Evolutionary conservation across 331 rosid genomes (phyloP), one percentile per base, ranked within the genome.

Genomic region (Malus hybrid): DNA sequence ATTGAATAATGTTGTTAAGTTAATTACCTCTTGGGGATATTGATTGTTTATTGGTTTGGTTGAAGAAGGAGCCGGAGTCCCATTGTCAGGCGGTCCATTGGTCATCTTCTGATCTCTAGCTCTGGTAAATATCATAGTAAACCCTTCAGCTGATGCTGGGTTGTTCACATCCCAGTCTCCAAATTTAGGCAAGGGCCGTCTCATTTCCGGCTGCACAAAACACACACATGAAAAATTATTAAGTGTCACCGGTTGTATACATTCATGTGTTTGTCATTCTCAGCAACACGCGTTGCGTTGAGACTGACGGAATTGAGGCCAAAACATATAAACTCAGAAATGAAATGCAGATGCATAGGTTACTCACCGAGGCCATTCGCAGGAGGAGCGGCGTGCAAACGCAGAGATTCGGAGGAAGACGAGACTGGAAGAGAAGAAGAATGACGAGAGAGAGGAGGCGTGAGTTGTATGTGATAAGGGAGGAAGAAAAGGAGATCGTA

Each of bases 141-240:
- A 89, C 32, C 91, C 94, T 75, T 89, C 90, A 0, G 93, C 89
- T 1, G 93, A 83, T 7, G 90, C 85, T 0, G 93, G 93, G 61
- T 89, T 82, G 65, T 87, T 89, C 68, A 85, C 91, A 62, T 89
- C 94, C 94, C 94, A 87, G 60, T 89, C 94, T 8, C 94, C 94
- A 67, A 89, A 87, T 61, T 87, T 89, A 15, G 94, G 91, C 71
- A 89, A 77, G n/a, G 94, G 88, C 28, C 76, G 81, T 60, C 83
- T 88, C 69, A 54, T 74, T 6, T 84, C 88, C 80, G 77, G 81
- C 87, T 42, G 48, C 48, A 42, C 1, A 42, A 36, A 39, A 39
- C 11, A 10, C 48, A 42, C 14, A 42, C 48, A 42, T 10, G 48
- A 42, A 10, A 42, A 10, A 3, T 10, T 42, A 42, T 42, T 42